Conservation (phyloP, 2,329 filamentous ascomycete species). For the Penicillium rolfsii region DNA sequence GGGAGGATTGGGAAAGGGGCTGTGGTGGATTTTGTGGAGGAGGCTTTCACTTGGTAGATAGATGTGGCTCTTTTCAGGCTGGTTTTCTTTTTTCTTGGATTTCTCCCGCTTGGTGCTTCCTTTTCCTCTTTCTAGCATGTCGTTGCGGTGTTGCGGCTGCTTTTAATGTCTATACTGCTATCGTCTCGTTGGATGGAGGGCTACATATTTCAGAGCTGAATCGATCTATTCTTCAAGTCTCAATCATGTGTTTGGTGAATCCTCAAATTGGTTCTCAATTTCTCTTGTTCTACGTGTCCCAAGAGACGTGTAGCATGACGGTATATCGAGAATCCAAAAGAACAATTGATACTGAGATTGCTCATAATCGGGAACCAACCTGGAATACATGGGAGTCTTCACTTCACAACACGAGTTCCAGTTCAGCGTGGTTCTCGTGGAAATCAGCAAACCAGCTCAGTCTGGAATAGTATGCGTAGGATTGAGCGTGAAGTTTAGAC, state of each 20-base stretch:
- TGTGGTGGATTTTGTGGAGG: slow-evolving; percentile 65
- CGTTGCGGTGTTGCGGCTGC: neutral
- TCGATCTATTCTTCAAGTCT: neutral
- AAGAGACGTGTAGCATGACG: too few relatives aligned
- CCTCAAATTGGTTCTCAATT: neutral
- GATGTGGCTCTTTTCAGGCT: neutral
- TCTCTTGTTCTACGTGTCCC: too few relatives aligned
- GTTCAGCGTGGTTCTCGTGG: too few relatives aligned
- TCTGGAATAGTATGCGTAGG: too few relatives aligned
- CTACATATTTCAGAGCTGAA: neutral
- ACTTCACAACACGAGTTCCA: too few relatives aligned
- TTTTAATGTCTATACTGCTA: slow-evolving; percentile 2
- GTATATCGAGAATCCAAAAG: too few relatives aligned
- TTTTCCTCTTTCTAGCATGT: neutral
- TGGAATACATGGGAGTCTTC: too few relatives aligned
- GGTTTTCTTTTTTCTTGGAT: slow-evolving; percentile 8
- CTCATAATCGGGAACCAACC: too few relatives aligned
- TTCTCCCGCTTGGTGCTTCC: neutral
- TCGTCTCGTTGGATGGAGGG: neutral
- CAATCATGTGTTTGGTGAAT: neutral
- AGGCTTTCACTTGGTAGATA: slow-evolving; percentile 65
- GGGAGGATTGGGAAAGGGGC: slow-evolving; percentile 56
- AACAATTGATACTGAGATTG: too few relatives aligned
- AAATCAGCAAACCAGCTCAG: too few relatives aligned
- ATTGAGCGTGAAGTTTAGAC: too few relatives aligned